phyloP scores from a whole-genome alignment of 176 grass and related monocot genomes.

The Bonia amplexicaulis region DNA sequence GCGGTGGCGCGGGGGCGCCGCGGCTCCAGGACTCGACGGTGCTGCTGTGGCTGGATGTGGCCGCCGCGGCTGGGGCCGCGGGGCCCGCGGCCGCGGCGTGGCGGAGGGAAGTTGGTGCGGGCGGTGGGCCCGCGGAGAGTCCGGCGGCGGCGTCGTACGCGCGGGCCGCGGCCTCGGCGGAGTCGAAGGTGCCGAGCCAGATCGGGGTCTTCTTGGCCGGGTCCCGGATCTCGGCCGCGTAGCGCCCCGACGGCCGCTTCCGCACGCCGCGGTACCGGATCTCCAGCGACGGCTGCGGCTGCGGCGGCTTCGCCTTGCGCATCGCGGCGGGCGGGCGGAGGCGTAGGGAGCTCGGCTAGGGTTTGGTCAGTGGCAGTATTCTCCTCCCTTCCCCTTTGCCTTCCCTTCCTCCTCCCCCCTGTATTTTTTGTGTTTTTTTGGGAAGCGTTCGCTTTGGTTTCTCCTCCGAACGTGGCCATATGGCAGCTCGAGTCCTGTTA shows the following conservation, averaged over 20 bases:
- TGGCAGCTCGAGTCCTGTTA: no score
- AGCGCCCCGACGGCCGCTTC: slow-evolving; percentile 65
- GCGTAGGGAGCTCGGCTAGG: slow-evolving; percentile 17
- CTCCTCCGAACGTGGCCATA: background rate
- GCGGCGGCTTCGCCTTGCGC: slow-evolving; percentile 43
- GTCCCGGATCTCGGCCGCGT: slow-evolving; percentile 91
- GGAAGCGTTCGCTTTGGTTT: slow-evolving; percentile 12
- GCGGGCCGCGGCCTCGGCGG: slow-evolving; percentile 73
- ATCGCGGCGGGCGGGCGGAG: background rate
- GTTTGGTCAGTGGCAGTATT: slow-evolving; percentile 41
- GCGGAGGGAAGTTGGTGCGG: slow-evolving; percentile 56
- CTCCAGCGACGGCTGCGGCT: slow-evolving; percentile 33
- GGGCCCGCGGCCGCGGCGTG: slow-evolving; percentile 1
- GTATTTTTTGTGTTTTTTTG: background rate
- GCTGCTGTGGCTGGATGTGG: slow-evolving; percentile 81
- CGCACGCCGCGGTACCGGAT: slow-evolving; percentile 79
- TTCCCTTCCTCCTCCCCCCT: no score
- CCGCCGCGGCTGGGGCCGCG: background rate
- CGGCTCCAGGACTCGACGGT: slow-evolving; percentile 75
- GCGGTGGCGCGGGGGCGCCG: slow-evolving; percentile 26
- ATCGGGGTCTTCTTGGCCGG: slow-evolving; percentile 69
- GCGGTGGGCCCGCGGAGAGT: slow-evolving; percentile 57
- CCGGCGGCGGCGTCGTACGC: slow-evolving; percentile 75
- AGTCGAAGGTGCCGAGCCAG: slow-evolving; percentile 81
- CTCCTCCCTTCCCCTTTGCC: background rate